Conservation (phyloP, 805 yeast genomes). For the Kodamaea kakaduensis region DNA sequence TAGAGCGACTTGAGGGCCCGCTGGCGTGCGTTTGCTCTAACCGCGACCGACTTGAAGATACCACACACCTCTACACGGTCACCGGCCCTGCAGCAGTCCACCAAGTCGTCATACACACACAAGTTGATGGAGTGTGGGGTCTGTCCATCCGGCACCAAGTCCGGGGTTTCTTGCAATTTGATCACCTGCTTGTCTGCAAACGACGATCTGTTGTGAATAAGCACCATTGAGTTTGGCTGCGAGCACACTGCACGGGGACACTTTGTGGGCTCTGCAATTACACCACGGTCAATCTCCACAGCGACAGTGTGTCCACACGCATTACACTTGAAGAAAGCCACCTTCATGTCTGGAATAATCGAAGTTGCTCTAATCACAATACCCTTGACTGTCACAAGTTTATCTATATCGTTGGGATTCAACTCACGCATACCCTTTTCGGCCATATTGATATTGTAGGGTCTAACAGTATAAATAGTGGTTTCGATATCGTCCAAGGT, state of each 20-base stretch:
- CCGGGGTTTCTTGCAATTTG: slow-evolving; percentile 93
- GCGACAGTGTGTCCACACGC: slow-evolving; percentile 91
- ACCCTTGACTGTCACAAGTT: slow-evolving; percentile 87
- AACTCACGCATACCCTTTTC: slow-evolving; percentile 23
- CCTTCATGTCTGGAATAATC: slow-evolving; percentile 95
- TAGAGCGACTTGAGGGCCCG: slow-evolving; percentile 78
- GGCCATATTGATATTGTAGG: slow-evolving; percentile 69
- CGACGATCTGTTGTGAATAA: slow-evolving; percentile 86
- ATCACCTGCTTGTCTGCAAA: slow-evolving; percentile 96
- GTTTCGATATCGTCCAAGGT: slow-evolving; percentile 71
- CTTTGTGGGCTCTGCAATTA: slow-evolving; percentile 85
- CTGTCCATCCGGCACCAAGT: slow-evolving; percentile 95
- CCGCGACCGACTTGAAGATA: slow-evolving; percentile 88
- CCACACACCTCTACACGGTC: slow-evolving; percentile 96
- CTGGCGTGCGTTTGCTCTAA: slow-evolving; percentile 79
- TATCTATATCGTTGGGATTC: slow-evolving; percentile 51
- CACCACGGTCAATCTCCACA: slow-evolving; percentile 92
- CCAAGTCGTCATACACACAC: slow-evolving; percentile 93
- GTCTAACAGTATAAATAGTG: slow-evolving; percentile 80
- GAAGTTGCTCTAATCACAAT: slow-evolving; percentile 84
- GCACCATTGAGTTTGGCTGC: slow-evolving; percentile 79
- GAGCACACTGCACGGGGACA: slow-evolving; percentile 91
- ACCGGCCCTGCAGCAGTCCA: slow-evolving; percentile 93
- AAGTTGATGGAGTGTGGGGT: slow-evolving; percentile 95
- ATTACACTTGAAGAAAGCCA: slow-evolving; percentile 90